Evolutionary conservation across 2,329 filamentous ascomycete genomes (phyloP), one percentile per base, ranked within the genome.

Genomic region (Cladosporium austrohemisphaericum): DNA sequence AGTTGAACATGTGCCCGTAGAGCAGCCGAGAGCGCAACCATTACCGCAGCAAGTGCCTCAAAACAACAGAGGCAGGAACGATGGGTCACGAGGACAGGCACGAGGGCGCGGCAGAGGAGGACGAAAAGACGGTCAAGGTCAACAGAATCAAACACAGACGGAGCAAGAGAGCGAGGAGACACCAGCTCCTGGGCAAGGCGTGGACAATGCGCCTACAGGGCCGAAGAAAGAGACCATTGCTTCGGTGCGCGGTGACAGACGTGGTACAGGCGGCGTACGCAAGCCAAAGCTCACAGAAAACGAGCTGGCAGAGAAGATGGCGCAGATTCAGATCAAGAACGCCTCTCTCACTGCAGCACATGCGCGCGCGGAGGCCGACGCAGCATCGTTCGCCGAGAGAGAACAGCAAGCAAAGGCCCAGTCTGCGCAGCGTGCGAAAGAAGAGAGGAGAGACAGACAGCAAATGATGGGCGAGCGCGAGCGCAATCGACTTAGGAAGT

Each of bases 331-430:
- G 54, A 73, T 83, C 56, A 78, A 82, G 50, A 84, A 83, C 46
- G 77, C 76, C 5, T 74, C 77, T 41, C 72, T 80, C 11, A 73
- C 75, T 7, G 80, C 78, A 7, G 79, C 80, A 0, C 81, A 86
- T 60, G 78, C 77, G 1, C 75, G 81, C 20, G 81, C 81, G n/a
- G 79, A 85, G 68, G 81, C 80, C n/a, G 83, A 86, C 56, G 76
- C 78, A 47, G 81, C 80, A 3, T 78, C 76, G 0, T 85, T 84
- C 61, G 74, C 81, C 33, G 75, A 81, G 50, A 75, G 81, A n/a
- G 83, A 86, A 60, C 76, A 78, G 26, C 68, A 79, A 8, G 76
- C 79, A 0, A 75, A 75, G 18, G 72, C 76, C 56, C 75, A 79
- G 38, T 64, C 67, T 13, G 62, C 65, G 9, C 65, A 70, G 55